These are phyloP conservation scores for Borovskyia barvae DNA, from an alignment of 208 protist genomes.

Conservation along the genomic window DNA sequence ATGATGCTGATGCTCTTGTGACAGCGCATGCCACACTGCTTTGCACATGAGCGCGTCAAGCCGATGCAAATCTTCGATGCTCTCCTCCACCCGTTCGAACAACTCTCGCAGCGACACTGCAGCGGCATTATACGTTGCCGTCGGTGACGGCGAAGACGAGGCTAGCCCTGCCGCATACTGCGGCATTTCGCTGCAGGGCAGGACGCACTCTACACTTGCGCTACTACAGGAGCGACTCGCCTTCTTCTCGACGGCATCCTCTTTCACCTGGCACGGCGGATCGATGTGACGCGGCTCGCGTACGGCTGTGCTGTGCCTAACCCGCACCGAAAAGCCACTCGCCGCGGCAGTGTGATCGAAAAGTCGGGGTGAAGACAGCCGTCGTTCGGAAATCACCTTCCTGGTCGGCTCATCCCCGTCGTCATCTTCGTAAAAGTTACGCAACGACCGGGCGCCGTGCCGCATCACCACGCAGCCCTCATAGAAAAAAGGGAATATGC, in stretches of 20 bases:
- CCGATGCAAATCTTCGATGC: conserved; percentile 36
- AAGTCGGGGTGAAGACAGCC: too few relatives aligned
- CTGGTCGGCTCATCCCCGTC: too few relatives aligned
- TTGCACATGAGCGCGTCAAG: conserved; percentile 47
- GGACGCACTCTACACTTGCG: conserved; percentile 19
- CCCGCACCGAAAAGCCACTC: too few relatives aligned
- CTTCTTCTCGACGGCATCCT: neutral
- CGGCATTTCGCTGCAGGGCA: neutral
- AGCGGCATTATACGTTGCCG: too few relatives aligned
- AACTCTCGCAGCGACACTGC: conserved; percentile 29
- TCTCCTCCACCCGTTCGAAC: conserved; percentile 26
- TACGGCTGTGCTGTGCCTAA: too few relatives aligned
- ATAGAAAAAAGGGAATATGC: neutral
- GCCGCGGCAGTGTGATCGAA: too few relatives aligned
- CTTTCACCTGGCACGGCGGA: neutral
- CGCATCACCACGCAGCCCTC: neutral
- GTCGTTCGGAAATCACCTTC: too few relatives aligned
- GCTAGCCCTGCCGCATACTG: too few relatives aligned
- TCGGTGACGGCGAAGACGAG: too few relatives aligned
- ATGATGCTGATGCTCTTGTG: too few relatives aligned
- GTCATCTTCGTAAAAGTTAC: conserved; percentile 25
- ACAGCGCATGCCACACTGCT: conserved; percentile 64
- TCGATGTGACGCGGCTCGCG: neutral
- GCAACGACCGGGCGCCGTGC: too few relatives aligned
- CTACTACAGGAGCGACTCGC: conserved; percentile 12